phyloP scores from a whole-genome alignment of 768 basidiomycete species.

The Mycena haematopus region DNA sequence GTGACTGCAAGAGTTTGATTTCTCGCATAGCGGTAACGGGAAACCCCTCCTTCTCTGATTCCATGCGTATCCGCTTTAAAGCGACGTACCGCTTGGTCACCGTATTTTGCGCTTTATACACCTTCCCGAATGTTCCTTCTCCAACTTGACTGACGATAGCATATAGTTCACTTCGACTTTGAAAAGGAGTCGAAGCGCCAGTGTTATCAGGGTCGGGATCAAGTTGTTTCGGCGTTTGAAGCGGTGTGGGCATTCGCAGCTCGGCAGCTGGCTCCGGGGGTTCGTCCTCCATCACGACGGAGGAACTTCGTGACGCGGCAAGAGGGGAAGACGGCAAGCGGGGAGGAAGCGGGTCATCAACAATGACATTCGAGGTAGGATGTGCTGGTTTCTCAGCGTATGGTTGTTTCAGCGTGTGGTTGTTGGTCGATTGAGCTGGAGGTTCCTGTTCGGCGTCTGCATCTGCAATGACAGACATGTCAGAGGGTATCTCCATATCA shows the following conservation, averaged over 20 bases:
- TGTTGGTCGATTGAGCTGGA: constrained; percentile 6
- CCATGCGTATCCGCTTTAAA: constrained; percentile 97
- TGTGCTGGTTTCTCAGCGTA: background rate
- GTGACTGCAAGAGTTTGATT: constrained; percentile 93
- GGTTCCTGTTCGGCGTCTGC: constrained; percentile 16
- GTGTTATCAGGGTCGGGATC: constrained; percentile 20
- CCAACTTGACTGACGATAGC: constrained; percentile 92
- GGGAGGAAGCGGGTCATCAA: constrained; percentile 12
- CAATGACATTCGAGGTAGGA: background rate
- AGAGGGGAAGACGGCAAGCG: constrained; percentile 20
- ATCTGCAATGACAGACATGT: constrained; percentile 27
- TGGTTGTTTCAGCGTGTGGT: constrained; percentile 1
- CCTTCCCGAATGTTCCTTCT: constrained; percentile 98
- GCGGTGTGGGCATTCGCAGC: constrained; percentile 13
- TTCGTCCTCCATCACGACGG: constrained; percentile 30
- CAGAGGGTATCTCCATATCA: constrained; percentile 53
- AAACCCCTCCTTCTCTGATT: constrained; percentile 96
- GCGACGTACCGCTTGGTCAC: constrained; percentile 83
- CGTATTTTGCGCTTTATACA: constrained; percentile 89
- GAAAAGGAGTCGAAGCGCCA: constrained; percentile 23
- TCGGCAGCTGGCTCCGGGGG: constrained; percentile 1
- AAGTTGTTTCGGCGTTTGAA: constrained; percentile 9
- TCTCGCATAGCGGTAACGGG: constrained; percentile 99
- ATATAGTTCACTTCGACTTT: constrained; percentile 66
- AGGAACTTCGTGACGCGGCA: constrained; percentile 22